Evolutionary conservation across 306 rosid genomes (phyloP), one percentile per base, ranked within the genome.

Genomic region (Lathyrus tuberosus): DNA sequence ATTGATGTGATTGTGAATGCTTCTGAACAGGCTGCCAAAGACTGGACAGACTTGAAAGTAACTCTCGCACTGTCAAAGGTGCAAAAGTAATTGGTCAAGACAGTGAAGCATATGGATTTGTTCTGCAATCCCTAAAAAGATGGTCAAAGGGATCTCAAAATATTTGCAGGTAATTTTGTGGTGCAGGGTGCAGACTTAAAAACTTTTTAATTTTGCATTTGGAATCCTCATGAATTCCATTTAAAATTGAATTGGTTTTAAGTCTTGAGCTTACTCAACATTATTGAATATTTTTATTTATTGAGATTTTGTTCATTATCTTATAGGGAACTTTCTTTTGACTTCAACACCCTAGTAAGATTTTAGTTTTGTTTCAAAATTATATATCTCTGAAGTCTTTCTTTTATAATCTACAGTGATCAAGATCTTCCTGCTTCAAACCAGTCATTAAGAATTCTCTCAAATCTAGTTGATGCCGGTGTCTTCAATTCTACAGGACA

Each of bases 51-150:
- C 75, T 94, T 72, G 99, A 94, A 83, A 91, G 79, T 70, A 87
- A 81, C 78, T 94, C 97, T 15, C 92, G 89, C 43, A 94, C 92
- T 10, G 86, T 84, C 60, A 85, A 91, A 80, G 95, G 92, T 67
- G 96, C 98, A 38, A 90, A 78, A 73, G 41, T 80, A 75, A 87
- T 94, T 71, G 83, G 89, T 57, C 90, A 88, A 83, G 97, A 94
- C 58, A 84, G 71, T 76, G 95, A 94, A 80, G 90, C 96, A 30
- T 64, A 88, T 70, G 80, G 83, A 54, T 84, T 87, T 67, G 73
- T 94, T 82, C 82, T 94, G 69, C 72, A 78, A 35, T 96, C 87
- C 8, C 74, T 94, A 47, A 87, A 79, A 75, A 83, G 76, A 79
- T 90, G 97, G 91, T 81, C 89, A 5, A 79, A 79, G 70, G 87